Evolutionary conservation across 2,329 filamentous ascomycete genomes (phyloP).

Genomic region (Aspergillus thermomutatus): DNA sequence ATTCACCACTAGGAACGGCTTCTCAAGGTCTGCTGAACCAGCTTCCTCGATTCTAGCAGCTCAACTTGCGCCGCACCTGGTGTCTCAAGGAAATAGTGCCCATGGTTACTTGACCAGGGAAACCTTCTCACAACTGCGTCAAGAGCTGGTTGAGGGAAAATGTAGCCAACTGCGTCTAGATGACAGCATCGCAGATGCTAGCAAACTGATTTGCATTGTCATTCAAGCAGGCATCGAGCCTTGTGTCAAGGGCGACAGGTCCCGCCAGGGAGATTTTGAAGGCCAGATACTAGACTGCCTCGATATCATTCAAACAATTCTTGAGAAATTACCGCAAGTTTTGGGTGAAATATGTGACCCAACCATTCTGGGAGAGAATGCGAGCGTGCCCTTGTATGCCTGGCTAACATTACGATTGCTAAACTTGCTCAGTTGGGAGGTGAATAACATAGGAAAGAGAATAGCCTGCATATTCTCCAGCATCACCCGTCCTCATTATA

Average conservation of each 20-base stretch:
- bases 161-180: slow-evolving; percentile 49
- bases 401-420: slow-evolving; percentile 55
- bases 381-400: slow-evolving; percentile 49
- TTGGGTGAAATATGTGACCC: slow-evolving; percentile 64
- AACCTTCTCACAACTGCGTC: slow-evolving; percentile 72
- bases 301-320: slow-evolving; percentile 70
- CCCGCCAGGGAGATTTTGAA: slow-evolving; percentile 43
- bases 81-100: slow-evolving; percentile 60
- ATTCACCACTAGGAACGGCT: slow-evolving; percentile 16
- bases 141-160: slow-evolving; percentile 55
- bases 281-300: slow-evolving; percentile 62
- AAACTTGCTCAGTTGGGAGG: slow-evolving; percentile 43
- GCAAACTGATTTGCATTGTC: slow-evolving; percentile 81
- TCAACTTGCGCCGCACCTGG: slow-evolving; percentile 78
- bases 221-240: slow-evolving; percentile 71
- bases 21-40: slow-evolving; percentile 26
- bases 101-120: slow-evolving; percentile 62
- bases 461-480: slow-evolving; percentile 34
- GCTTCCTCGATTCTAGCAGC: slow-evolving; percentile 79
- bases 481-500: slow-evolving; percentile 32
- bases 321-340: slow-evolving; percentile 68
- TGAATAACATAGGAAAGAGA: slow-evolving; percentile 39
- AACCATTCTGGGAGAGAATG: slow-evolving; percentile 50
- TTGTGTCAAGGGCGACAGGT: slow-evolving; percentile 58
- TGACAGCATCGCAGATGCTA: slow-evolving; percentile 71